These are phyloP conservation scores for Scutellaria galericulata DNA, from an alignment of 257 asterid genomes.

Conservation along the genomic window DNA sequence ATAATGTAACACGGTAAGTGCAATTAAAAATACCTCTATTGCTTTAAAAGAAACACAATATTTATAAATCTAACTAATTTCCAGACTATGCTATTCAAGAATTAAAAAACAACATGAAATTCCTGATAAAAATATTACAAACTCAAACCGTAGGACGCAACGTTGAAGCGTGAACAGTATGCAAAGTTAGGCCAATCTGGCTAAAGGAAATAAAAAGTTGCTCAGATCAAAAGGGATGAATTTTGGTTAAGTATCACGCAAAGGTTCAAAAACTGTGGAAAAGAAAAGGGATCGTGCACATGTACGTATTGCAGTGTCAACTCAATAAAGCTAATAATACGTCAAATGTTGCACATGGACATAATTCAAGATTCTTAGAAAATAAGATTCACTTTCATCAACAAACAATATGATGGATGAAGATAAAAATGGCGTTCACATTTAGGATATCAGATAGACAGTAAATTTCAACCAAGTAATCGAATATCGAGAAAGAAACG, in stretches of 20 bases:
- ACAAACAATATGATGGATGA: background rate
- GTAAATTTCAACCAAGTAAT: background rate
- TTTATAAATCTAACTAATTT: no score
- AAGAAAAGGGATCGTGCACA: slow-evolving; percentile 18
- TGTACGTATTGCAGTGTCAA: slow-evolving; percentile 32
- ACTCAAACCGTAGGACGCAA: background rate
- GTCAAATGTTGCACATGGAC: slow-evolving; percentile 32
- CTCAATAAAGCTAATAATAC: slow-evolving; percentile 34
- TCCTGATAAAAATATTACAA: no score
- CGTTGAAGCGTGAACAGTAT: background rate
- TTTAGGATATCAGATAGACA: no score
- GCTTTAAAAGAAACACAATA: no score
- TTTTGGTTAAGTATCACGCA: slow-evolving; percentile 28
- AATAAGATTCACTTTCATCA: slow-evolving; percentile 29
- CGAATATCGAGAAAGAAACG: slow-evolving; percentile 20
- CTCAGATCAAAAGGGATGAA: slow-evolving; percentile 13
- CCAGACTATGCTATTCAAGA: background rate
- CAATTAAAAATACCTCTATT: no score
- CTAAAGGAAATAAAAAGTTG: slow-evolving; percentile 14
- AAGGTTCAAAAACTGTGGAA: slow-evolving; percentile 20
- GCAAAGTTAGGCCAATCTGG: slow-evolving; percentile 31
- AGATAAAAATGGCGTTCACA: no score
- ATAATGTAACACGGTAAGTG: no score
- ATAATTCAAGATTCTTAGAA: slow-evolving; percentile 22
- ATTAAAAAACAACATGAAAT: background rate